phyloP scores from a whole-genome alignment of 306 rosid species.

The Acacia crassicarpa region DNA sequence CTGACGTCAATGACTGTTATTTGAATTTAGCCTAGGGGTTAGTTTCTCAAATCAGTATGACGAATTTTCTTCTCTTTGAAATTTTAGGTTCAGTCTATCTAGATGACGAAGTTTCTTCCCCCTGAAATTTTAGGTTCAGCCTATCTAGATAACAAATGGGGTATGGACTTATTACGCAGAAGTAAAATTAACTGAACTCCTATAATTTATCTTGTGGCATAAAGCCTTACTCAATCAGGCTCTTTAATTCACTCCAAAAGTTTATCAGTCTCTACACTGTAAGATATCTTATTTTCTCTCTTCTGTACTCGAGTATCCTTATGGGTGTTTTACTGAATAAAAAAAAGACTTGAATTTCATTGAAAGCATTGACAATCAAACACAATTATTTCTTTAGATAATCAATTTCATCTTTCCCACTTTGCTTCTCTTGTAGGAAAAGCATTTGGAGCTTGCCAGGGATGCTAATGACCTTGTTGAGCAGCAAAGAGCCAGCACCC shows the following conservation, averaged over 20 bases:
- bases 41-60: background rate
- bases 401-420: background rate
- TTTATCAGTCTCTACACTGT: background rate
- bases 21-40: background rate
- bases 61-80: background rate
- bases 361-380: background rate
- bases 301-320: background rate
- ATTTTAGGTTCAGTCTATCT: background rate
- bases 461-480: slow-evolving; percentile 68
- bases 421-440: slow-evolving; percentile 51
- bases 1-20: background rate
- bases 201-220: background rate
- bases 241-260: background rate
- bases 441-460: slow-evolving; percentile 77
- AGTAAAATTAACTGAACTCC: background rate
- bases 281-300: background rate
- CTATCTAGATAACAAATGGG: background rate
- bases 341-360: background rate
- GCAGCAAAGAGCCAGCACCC: slow-evolving; percentile 89
- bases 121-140: background rate
- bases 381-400: background rate
- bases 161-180: background rate
- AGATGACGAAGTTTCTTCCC: background rate
- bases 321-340: too few relatives aligned
- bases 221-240: background rate